phyloP scores from a whole-genome alignment of 23 red algal genomes.

The Pyropia yezoensis region DNA sequence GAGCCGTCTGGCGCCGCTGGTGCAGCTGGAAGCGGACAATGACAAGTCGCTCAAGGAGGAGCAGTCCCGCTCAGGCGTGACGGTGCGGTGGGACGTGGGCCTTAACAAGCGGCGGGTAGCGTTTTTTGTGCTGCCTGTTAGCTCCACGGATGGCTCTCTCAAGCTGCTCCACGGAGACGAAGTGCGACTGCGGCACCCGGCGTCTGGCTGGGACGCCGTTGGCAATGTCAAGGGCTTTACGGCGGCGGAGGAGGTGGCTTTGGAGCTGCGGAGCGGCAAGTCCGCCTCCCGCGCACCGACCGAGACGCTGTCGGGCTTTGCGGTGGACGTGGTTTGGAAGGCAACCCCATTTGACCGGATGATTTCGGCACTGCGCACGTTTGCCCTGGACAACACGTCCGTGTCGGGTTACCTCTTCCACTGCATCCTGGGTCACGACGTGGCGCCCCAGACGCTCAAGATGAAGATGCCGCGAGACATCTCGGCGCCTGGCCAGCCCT shows the following conservation, averaged over 20 bases:
- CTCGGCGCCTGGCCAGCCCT: slow-evolving; percentile 66
- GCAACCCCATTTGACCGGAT: slow-evolving; percentile 84
- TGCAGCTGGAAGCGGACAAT: slow-evolving; percentile 83
- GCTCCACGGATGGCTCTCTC: slow-evolving; percentile 66
- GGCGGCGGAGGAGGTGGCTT: slow-evolving; percentile 73
- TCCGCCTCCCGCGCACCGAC: slow-evolving; percentile 48
- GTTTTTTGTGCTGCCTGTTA: slow-evolving; percentile 74
- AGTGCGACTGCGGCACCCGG: slow-evolving; percentile 47
- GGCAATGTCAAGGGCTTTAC: slow-evolving; percentile 91
- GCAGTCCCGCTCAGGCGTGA: slow-evolving; percentile 61
- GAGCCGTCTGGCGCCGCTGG: slow-evolving; percentile 47
- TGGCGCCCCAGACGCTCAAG: slow-evolving; percentile 50
- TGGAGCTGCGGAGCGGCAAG: slow-evolving; percentile 72
- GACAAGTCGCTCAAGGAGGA: slow-evolving; percentile 86
- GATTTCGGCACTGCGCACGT: slow-evolving; percentile 69
- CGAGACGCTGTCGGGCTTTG: slow-evolving; percentile 56
- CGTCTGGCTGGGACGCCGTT: slow-evolving; percentile 67
- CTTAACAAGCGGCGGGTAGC: slow-evolving; percentile 77
- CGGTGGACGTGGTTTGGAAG: slow-evolving; percentile 91
- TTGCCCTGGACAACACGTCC: slow-evolving; percentile 86
- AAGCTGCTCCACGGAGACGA: slow-evolving; percentile 83
- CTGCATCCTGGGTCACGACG: slow-evolving; percentile 79
- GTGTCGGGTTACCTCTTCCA: slow-evolving; percentile 91
- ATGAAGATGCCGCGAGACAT: slow-evolving; percentile 43
- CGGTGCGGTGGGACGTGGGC: slow-evolving; percentile 80